phyloP scores from a whole-genome alignment of 2,329 filamentous ascomycete species.

The Bipolaris zeicola region DNA sequence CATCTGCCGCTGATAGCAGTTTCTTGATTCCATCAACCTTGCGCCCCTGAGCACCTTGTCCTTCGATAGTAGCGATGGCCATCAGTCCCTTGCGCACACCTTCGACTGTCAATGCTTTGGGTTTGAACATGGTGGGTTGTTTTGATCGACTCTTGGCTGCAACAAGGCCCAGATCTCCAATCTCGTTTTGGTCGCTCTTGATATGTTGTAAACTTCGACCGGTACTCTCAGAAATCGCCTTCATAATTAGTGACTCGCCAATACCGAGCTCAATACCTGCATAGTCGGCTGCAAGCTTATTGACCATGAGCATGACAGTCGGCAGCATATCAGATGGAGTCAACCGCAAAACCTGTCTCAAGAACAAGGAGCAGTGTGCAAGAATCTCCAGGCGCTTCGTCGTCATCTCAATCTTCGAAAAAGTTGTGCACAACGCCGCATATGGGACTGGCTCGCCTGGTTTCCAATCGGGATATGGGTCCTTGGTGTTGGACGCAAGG shows the following conservation, averaged over 20 bases:
- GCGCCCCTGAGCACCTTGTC: constrained; percentile 83
- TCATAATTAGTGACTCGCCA: constrained; percentile 98
- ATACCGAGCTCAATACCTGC: constrained; percentile 97
- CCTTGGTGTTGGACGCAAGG: constrained; percentile 69
- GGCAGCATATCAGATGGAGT: constrained; percentile 87
- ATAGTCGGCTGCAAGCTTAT: constrained; percentile 96
- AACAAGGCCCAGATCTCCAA: constrained; percentile 87
- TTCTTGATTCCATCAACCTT: constrained; percentile 98
- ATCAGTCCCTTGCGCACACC: constrained; percentile 89
- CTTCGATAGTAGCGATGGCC: constrained; percentile 83
- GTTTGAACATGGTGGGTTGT: constrained; percentile 98
- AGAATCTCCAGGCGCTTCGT: constrained; percentile 88
- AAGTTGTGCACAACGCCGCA: constrained; percentile 90
- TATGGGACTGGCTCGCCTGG: constrained; percentile 88
- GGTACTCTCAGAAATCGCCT: constrained; percentile 93
- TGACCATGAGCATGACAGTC: constrained; percentile 93
- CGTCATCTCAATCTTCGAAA: constrained; percentile 93
- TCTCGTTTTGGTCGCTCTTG: constrained; percentile 94
- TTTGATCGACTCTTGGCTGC: constrained; percentile 94
- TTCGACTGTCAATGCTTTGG: constrained; percentile 83
- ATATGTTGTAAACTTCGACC: constrained; percentile 87
- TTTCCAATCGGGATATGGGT: constrained; percentile 96
- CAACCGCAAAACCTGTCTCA: constrained; percentile 90
- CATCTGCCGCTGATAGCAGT: constrained; percentile 86
- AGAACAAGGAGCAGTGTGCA: constrained; percentile 85